Evolutionary conservation across 1,284 basidiomycete genomes (phyloP), one percentile per base, ranked within the genome.

Genomic region (Ceratobasidium sp.): DNA sequence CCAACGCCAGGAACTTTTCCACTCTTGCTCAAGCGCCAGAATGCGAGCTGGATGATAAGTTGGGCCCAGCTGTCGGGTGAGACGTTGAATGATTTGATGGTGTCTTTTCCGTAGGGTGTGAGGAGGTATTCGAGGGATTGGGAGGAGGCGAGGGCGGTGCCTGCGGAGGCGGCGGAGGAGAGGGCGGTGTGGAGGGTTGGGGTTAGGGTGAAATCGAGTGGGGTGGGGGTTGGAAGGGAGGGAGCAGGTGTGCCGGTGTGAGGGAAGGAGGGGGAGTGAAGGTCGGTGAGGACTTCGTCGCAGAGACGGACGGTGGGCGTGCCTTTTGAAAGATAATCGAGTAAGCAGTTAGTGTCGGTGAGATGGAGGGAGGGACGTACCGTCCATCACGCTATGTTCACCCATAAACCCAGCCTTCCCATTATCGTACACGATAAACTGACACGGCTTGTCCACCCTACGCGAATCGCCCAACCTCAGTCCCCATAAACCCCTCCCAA

Each of bases 11-110:
- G 75, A 1, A 66, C 57, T 22, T 54, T 47, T 75, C 74, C 64
- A 73, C 79, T 77, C 64, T 81, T 79, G 72, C 76, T 79, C 66
- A 95, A 85, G 7, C 94, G 88, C 76, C 85, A 89, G 81, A 95
- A 95, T 5, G 95, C 95, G 60, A 97, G 85, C 82, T 97, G 95
- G 75, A 97, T 87, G 78, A 93, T 84, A 89, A 97, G 91, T 84
- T 97, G 96, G 36, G 92, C 90, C 94, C 95, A 97, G n/a, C 92
- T 93, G 80, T 97, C 96, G 0, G 95, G 95, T 24, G 92, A 93
- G 29, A 93, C 89, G 60, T 92, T 91, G 80, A 93, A 94, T 66
- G 86, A 84, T 86, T 97, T 97, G 85, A 97, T 93, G n/a, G 89
- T 89, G 45, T 88, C 88, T 83, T 97, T 97, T 27, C 96, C 96